Percentiles rank a stretch among this genome's conserved stretches.
These are phyloP conservation scores for Phytophthora pistaciae DNA, from an alignment of 352 stramenopile genomes.

Conservation along the genomic window DNA sequence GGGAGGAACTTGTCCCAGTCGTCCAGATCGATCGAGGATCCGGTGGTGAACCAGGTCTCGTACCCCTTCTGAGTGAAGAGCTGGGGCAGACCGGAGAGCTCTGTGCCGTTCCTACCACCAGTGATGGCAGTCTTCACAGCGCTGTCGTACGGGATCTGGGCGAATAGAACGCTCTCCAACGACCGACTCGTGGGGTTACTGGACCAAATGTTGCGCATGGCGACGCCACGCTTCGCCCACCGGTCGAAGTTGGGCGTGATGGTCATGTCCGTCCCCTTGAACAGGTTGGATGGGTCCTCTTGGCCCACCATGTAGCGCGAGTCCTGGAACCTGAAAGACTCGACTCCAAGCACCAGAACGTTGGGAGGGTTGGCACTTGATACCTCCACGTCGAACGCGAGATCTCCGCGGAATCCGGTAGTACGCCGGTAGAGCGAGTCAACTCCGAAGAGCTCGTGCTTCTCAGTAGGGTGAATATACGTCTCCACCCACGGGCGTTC, in stretches of 20 bases:
- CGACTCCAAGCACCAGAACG: slow-evolving; percentile 56
- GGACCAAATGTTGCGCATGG: slow-evolving; percentile 66
- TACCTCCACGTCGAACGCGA: slow-evolving; percentile 47
- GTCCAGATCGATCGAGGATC: slow-evolving; percentile 52
- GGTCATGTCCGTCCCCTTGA: slow-evolving; percentile 35
- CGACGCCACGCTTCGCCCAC: slow-evolving; percentile 58
- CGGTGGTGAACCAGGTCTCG: slow-evolving; percentile 56
- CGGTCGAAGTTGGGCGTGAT: slow-evolving; percentile 59
- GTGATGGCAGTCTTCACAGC: slow-evolving; percentile 46
- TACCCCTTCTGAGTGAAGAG: slow-evolving; percentile 61
- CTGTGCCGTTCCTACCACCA: slow-evolving; percentile 26
- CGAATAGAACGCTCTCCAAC: slow-evolving; percentile 62
- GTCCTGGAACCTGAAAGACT: slow-evolving; percentile 65
- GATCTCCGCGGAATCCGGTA: slow-evolving; percentile 26
- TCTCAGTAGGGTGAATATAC: slow-evolving; percentile 36
- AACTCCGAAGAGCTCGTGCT: slow-evolving; percentile 26
- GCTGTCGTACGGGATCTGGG: slow-evolving; percentile 54
- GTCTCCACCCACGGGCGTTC: slow-evolving; percentile 12
- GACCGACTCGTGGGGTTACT: slow-evolving; percentile 66
- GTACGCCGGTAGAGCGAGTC: slow-evolving; percentile 29
- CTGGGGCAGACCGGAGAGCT: slow-evolving; percentile 55
- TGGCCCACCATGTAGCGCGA: slow-evolving; percentile 59
- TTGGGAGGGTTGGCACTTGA: slow-evolving; percentile 47
- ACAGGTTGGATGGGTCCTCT: slow-evolving; percentile 46
- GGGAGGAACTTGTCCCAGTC: slow-evolving; percentile 57